Percentiles rank a stretch among this genome's conserved stretches.
Conservation (phyloP, 2,329 filamentous ascomycete genomes). For the Fusarium musae region DNA sequence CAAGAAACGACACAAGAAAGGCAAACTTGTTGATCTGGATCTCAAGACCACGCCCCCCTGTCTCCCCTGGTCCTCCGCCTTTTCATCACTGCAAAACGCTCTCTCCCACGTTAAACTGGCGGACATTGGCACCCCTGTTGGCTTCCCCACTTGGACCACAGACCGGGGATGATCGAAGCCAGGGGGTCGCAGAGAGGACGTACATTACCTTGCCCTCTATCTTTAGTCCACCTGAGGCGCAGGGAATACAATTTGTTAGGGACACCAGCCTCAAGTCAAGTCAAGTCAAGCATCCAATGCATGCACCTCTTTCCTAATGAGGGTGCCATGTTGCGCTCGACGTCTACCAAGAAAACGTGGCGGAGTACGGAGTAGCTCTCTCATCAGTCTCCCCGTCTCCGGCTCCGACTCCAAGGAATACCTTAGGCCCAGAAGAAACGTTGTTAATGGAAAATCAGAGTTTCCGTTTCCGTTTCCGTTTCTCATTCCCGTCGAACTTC, state of each 20-base stretch:
- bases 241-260: not conserved
- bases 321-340: constrained; percentile 27
- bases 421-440: not conserved
- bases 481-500: not conserved
- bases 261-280: constrained; percentile 22
- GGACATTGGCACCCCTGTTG: constrained; percentile 32
- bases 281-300: not conserved
- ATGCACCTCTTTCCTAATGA: constrained; percentile 19
- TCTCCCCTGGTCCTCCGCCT: constrained; percentile 39
- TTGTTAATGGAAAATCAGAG: constrained; percentile 4
- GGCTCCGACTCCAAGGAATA: constrained; percentile 1
- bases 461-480: constrained; percentile 21
- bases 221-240: not conserved
- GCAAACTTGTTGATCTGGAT: constrained; percentile 3
- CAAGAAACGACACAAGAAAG: not conserved
- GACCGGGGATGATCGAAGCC: constrained; percentile 31
- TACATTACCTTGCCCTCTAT: not conserved
- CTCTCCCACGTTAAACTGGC: constrained; percentile 43
- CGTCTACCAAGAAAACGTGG: constrained; percentile 29
- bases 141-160: constrained; percentile 24
- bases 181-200: not conserved
- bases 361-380: constrained; percentile 39
- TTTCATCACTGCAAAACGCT: constrained; percentile 40
- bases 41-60: not conserved
- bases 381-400: constrained; percentile 19